These are phyloP conservation scores for Populus pruinosa DNA, from an alignment of 345 rosid genomes.

Conservation along the genomic window DNA sequence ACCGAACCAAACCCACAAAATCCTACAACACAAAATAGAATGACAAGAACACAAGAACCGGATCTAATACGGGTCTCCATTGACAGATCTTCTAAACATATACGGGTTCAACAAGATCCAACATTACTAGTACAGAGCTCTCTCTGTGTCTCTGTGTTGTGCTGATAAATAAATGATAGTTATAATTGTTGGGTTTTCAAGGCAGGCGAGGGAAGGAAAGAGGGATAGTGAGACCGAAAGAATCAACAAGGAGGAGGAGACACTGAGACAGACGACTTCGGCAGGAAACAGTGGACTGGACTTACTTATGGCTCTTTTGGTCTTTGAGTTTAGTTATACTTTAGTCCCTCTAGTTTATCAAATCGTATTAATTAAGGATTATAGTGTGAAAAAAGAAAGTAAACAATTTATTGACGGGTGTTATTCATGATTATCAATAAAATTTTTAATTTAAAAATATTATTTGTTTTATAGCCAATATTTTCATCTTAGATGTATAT, in stretches of 20 bases:
- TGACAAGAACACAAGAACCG: conserved; percentile 33
- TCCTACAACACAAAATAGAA: conserved; percentile 35
- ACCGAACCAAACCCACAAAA: conserved; percentile 32
- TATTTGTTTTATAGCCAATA: too few relatives aligned
- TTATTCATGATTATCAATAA: too few relatives aligned
- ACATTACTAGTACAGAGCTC: conserved; percentile 5
- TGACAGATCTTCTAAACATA: background rate
- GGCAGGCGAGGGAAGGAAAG: background rate
- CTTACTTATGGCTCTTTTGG: background rate
- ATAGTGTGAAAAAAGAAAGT: too few relatives aligned
- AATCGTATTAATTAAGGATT: too few relatives aligned
- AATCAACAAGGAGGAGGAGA: background rate
- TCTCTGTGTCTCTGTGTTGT: too few relatives aligned
- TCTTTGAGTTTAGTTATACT: background rate
- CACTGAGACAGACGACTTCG: conserved; percentile 5
- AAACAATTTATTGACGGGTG: too few relatives aligned
- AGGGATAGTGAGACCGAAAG: background rate
- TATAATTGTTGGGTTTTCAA: background rate
- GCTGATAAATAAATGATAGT: too few relatives aligned
- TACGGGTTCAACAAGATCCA: conserved; percentile 10
- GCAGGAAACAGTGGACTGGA: background rate
- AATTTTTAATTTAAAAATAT: too few relatives aligned
- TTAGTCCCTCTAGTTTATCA: too few relatives aligned
- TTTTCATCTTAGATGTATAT: too few relatives aligned
- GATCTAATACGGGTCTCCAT: conserved; percentile 48